Evolutionary conservation across 305 asterid genomes (phyloP).

Genomic region (Fraxinus angustifolia): DNA sequence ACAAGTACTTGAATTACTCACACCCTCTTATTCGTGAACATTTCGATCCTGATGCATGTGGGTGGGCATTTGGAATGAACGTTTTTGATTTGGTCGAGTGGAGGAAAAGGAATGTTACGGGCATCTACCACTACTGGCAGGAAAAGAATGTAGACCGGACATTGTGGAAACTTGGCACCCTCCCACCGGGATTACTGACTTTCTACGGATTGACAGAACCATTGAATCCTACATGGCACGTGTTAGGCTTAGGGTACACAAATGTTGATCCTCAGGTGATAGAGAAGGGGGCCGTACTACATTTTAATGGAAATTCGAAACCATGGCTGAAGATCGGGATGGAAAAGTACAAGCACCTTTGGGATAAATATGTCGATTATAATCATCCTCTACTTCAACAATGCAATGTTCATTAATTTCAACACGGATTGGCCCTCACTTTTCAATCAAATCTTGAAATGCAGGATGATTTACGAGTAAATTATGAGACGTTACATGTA

Average conservation of each 20-base stretch:
- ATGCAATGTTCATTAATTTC: conserved; percentile 55
- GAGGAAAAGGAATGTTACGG: conserved; percentile 76
- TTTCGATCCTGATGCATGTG: conserved; percentile 66
- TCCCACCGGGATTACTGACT: conserved; percentile 78
- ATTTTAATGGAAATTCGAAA: conserved; percentile 73
- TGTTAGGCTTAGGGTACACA: conserved; percentile 71
- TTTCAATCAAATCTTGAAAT: conserved; percentile 21
- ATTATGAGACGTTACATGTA: conserved; percentile 5
- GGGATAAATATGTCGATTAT: conserved; percentile 68
- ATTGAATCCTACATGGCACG: conserved; percentile 74
- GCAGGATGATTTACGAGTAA: conserved; percentile 21
- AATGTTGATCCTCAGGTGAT: conserved; percentile 61
- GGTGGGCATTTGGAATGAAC: conserved; percentile 39
- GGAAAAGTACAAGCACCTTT: conserved; percentile 65
- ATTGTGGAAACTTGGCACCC: conserved; percentile 81
- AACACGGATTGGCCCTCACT: background rate
- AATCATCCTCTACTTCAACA: conserved; percentile 54
- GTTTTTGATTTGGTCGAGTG: conserved; percentile 75
- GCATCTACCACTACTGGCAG: conserved; percentile 87
- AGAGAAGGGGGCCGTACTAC: conserved; percentile 77
- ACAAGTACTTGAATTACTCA: conserved; percentile 71
- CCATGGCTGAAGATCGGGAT: conserved; percentile 83
- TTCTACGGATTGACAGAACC: conserved; percentile 78
- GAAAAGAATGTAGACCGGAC: conserved; percentile 66
- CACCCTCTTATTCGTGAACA: conserved; percentile 75